These are phyloP conservation scores for Gloeostereum incarnatum DNA, from an alignment of 768 basidiomycete genomes.

Conservation along the genomic window DNA sequence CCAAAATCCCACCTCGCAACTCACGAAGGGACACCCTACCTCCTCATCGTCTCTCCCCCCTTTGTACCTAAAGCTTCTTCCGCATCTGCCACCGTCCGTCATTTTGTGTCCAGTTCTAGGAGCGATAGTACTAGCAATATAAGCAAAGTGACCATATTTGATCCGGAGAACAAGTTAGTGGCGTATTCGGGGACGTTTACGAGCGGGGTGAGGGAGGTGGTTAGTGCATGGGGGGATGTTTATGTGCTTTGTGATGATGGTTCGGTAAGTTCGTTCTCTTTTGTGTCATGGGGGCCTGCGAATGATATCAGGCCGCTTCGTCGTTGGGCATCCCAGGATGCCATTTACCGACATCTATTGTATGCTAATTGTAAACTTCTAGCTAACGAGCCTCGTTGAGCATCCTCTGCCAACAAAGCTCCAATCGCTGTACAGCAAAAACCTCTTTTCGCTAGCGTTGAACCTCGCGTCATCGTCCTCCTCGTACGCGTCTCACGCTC, in stretches of 20 bases:
- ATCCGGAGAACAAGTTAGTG: conserved; percentile 86
- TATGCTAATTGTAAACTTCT: no score
- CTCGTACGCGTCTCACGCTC: no score
- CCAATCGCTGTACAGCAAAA: conserved; percentile 74
- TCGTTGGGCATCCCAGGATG: no score
- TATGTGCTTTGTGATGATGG: conserved; percentile 77
- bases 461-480: no score
- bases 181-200: conserved; percentile 77
- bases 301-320: no score
- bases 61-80: conserved; percentile 58
- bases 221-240: conserved; percentile 75
- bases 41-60: conserved; percentile 86
- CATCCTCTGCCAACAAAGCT: conserved; percentile 81
- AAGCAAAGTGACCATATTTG: conserved; percentile 78
- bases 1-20: conserved; percentile 47
- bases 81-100: conserved; percentile 66
- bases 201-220: conserved; percentile 74
- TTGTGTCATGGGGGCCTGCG: neutral
- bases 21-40: conserved; percentile 74
- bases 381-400: conserved; percentile 66
- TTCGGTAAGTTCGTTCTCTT: conserved; percentile 34
- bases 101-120: conserved; percentile 47
- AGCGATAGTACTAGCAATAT: conserved; percentile 47
- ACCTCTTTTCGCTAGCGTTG: conserved; percentile 72
- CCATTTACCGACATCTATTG: no score